Percentiles rank a stretch among this genome's conserved stretches.
These are phyloP conservation scores for Coniochaeta sp. DNA, from an alignment of 2,329 filamentous ascomycete genomes.

Conservation along the genomic window DNA sequence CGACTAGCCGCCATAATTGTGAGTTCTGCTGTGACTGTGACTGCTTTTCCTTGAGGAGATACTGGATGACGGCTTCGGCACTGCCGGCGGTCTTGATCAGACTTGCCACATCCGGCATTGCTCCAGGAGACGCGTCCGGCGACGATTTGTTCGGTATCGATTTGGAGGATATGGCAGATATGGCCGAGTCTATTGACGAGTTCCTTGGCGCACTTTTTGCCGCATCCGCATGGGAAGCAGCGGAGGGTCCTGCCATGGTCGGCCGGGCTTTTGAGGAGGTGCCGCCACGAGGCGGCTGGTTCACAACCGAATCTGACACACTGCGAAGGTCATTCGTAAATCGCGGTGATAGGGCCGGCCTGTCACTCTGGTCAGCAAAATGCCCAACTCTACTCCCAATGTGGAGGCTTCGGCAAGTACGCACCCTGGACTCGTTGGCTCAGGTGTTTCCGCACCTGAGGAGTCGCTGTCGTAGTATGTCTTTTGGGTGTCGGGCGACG, in stretches of 20 bases:
- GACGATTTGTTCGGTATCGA: constrained; percentile 50
- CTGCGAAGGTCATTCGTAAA: constrained; percentile 43
- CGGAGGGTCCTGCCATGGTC: constrained; percentile 40
- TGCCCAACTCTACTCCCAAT: neutral
- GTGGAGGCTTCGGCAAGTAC: constrained; percentile 9
- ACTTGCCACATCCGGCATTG: constrained; percentile 67
- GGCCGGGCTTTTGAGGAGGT: constrained; percentile 27
- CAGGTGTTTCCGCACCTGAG: constrained; percentile 23
- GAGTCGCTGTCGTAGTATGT: constrained; percentile 30
- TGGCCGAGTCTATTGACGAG: constrained; percentile 88
- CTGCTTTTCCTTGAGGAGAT: constrained; percentile 85
- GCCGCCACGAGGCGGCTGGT: constrained; percentile 33
- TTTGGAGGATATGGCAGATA: constrained; percentile 65
- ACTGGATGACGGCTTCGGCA: constrained; percentile 79
- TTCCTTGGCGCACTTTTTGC: constrained; percentile 53
- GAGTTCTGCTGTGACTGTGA: constrained; percentile 82
- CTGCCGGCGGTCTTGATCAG: constrained; percentile 81
- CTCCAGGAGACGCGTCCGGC: constrained; percentile 39
- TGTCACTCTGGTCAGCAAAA: constrained; percentile 13
- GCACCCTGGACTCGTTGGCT: constrained; percentile 22
- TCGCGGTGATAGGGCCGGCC: constrained; percentile 17
- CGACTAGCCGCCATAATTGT: constrained; percentile 90
- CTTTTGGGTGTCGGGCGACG: constrained; percentile 16
- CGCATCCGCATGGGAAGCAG: constrained; percentile 29
- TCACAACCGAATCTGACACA: constrained; percentile 33